These are phyloP conservation scores for Cyberlindnera japonica DNA, from an alignment of 805 yeast species.

Conservation along the genomic window DNA sequence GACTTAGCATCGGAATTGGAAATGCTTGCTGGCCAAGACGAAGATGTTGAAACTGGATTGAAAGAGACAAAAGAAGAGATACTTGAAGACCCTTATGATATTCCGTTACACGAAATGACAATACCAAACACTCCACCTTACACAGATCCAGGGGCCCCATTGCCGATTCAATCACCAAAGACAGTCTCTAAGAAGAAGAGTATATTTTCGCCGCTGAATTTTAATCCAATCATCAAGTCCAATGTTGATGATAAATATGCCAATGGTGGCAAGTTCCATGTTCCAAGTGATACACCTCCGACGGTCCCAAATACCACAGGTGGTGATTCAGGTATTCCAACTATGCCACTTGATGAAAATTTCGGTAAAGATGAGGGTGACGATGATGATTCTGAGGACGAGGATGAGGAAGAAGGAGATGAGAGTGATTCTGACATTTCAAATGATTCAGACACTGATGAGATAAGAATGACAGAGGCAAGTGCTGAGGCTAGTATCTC, in stretches of 20 bases:
- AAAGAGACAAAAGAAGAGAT: background rate
- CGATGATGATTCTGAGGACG: conserved; percentile 25
- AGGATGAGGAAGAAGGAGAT: conserved; percentile 20
- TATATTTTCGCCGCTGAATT: conserved; percentile 76
- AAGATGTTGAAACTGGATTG: background rate
- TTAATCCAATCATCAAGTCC: conserved; percentile 73
- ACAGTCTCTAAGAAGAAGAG: conserved; percentile 44
- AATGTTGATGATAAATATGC: conserved; percentile 83
- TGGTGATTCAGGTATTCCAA: conserved; percentile 23
- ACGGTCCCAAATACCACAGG: conserved; percentile 9
- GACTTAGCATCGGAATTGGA: conserved; percentile 33
- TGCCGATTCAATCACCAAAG: conserved; percentile 52
- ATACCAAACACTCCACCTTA: conserved; percentile 51
- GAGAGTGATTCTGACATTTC: conserved; percentile 9
- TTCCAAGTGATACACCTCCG: conserved; percentile 27
- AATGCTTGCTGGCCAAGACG: conserved; percentile 11
- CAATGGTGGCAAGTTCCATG: conserved; percentile 87
- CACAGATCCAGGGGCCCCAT: conserved; percentile 82
- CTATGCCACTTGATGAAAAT: conserved; percentile 12
- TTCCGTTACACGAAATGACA: conserved; percentile 59
- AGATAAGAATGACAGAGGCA: background rate
- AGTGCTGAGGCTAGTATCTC: background rate
- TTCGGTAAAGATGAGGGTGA: conserved; percentile 25
- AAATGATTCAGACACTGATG: conserved; percentile 1
- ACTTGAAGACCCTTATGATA: conserved; percentile 38